phyloP scores from a whole-genome alignment of 2,329 filamentous ascomycete species.

The Fusarium domesticum region DNA sequence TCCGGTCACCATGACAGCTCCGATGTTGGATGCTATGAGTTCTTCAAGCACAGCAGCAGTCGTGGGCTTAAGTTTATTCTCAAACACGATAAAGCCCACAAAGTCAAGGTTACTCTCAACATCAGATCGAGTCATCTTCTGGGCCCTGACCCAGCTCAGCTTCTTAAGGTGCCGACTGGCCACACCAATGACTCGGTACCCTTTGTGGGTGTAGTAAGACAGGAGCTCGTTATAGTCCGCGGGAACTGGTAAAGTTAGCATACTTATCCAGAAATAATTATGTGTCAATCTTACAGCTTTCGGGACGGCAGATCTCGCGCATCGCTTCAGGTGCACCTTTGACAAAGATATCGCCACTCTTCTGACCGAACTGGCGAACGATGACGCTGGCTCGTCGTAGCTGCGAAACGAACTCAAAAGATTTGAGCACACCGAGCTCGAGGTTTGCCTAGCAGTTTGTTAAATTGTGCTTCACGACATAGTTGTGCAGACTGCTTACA shows the following conservation, averaged over 20 bases:
- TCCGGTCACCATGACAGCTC: slow-evolving; percentile 93
- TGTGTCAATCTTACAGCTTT: slow-evolving; percentile 62
- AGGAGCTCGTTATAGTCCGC: slow-evolving; percentile 86
- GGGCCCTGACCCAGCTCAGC: slow-evolving; percentile 88
- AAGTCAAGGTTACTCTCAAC: slow-evolving; percentile 84
- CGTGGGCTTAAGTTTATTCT: slow-evolving; percentile 93
- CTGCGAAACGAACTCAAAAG: slow-evolving; percentile 93
- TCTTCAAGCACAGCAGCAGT: slow-evolving; percentile 80
- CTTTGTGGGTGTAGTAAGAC: slow-evolving; percentile 88
- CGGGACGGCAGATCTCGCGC: slow-evolving; percentile 82
- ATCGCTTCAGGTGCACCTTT: slow-evolving; percentile 97
- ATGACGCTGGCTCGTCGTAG: slow-evolving; percentile 89
- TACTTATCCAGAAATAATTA: background rate
- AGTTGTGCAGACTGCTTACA: slow-evolving; percentile 50
- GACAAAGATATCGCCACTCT: slow-evolving; percentile 83
- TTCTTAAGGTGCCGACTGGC: slow-evolving; percentile 85
- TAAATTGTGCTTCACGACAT: slow-evolving; percentile 21
- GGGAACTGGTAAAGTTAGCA: slow-evolving; percentile 57
- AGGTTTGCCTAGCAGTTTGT: slow-evolving; percentile 48
- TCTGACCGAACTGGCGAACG: slow-evolving; percentile 81
- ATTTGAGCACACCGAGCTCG: slow-evolving; percentile 85
- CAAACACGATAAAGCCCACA: slow-evolving; percentile 94
- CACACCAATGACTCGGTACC: slow-evolving; percentile 94
- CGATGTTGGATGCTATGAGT: slow-evolving; percentile 77
- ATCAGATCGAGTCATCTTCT: slow-evolving; percentile 86